Conservation (phyloP, 2,329 filamentous ascomycete species). For the Fusarium stilboides region DNA sequence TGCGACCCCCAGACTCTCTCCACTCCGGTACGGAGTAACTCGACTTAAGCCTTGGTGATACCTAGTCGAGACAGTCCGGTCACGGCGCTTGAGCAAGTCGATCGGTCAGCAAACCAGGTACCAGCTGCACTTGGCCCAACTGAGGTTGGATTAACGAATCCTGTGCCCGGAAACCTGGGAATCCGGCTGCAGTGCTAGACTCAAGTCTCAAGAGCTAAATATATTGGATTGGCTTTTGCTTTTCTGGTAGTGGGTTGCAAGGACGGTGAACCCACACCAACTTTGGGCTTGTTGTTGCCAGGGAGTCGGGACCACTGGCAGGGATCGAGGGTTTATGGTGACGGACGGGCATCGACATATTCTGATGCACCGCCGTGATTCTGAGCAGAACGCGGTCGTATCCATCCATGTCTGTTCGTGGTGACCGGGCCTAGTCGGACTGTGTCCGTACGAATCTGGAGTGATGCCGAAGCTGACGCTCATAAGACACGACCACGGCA, state of each 20-base stretch:
- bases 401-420: slow-evolving; percentile 25
- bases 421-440: slow-evolving; percentile 12
- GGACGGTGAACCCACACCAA: slow-evolving; percentile 29
- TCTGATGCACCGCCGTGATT: slow-evolving; percentile 43
- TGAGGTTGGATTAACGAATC: slow-evolving; percentile 19
- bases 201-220: slow-evolving; percentile 22
- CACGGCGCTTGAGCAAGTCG: slow-evolving; percentile 6
- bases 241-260: slow-evolving; percentile 29
- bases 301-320: slow-evolving; percentile 25
- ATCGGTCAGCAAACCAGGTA: slow-evolving; percentile 31
- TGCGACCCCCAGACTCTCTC: slow-evolving; percentile 18
- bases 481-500: slow-evolving; percentile 13
- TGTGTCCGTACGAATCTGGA: slow-evolving; percentile 26
- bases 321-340: slow-evolving; percentile 44
- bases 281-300: slow-evolving; percentile 14
- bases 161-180: slow-evolving; percentile 40
- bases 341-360: slow-evolving; percentile 46
- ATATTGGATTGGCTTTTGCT: slow-evolving; percentile 16
- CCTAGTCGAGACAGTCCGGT: slow-evolving; percentile 9
- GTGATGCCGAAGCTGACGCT: slow-evolving; percentile 17
- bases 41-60: slow-evolving; percentile 14
- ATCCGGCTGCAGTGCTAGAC: slow-evolving; percentile 29
- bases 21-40: slow-evolving; percentile 13
- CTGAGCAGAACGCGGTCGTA: slow-evolving; percentile 28
- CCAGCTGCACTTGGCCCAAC: slow-evolving; percentile 20